These are phyloP conservation scores for Senna siamea DNA, from an alignment of 306 rosid species.

Conservation along the genomic window DNA sequence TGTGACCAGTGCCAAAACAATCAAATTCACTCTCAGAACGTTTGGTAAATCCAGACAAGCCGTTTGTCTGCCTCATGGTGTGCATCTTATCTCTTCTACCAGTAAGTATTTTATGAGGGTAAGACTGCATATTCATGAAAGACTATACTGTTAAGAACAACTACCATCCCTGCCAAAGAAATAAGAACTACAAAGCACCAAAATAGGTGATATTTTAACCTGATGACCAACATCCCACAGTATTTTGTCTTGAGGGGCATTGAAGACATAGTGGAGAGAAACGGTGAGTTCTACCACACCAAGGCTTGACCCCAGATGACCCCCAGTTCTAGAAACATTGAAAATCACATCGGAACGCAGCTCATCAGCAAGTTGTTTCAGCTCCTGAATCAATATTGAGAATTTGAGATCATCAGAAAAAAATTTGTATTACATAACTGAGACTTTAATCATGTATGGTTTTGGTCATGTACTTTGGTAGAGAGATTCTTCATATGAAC, in stretches of 20 bases:
- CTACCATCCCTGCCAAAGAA: not conserved
- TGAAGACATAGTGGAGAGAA: constrained; percentile 92
- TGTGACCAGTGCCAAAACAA: constrained; percentile 93
- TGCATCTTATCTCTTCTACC: constrained; percentile 92
- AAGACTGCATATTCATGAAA: constrained; percentile 62
- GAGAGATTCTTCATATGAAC: constrained; percentile 95
- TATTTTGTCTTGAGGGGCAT: constrained; percentile 82
- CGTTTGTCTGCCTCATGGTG: constrained; percentile 86
- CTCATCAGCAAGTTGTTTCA: constrained; percentile 84
- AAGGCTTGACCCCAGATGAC: constrained; percentile 90
- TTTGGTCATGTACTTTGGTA: constrained; percentile 57
- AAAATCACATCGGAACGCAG: constrained; percentile 90
- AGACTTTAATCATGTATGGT: constrained; percentile 4
- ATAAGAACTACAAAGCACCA: not conserved
- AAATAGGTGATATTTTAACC: constrained; percentile 50
- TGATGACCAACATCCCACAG: constrained; percentile 99
- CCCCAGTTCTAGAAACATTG: constrained; percentile 93
- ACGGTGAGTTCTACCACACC: constrained; percentile 97
- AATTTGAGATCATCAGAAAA: not conserved
- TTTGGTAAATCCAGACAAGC: constrained; percentile 85
- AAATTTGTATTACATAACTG: constrained; percentile 1
- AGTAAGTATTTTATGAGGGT: constrained; percentile 93
- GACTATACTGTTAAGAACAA: constrained; percentile 17
- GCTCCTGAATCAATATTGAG: constrained; percentile 61
- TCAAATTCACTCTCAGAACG: constrained; percentile 90